Base-by-base conservation (phyloP, 768 basidiomycete genomes). In the Chalciporus piperatus region DNA sequence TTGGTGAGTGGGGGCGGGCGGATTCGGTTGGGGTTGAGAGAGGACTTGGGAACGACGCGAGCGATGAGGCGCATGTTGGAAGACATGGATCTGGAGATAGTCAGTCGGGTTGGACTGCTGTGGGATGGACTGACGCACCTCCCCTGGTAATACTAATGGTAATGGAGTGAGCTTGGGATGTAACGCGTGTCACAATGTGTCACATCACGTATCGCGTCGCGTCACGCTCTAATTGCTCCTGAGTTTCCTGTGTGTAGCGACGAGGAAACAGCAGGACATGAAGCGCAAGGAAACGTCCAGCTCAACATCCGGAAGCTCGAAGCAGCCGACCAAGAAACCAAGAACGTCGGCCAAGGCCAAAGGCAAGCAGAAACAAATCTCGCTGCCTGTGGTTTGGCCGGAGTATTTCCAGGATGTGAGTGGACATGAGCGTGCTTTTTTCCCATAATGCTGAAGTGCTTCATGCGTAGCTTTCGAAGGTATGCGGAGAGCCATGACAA, bases 321-420 rank as follows among this genome's bases (percentile, higher is more conserved):
- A 28, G 0, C 12, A 51, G 19, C 12, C 35, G 2, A 37, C 50
- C 9, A 69, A 69, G 43, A 65, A 54, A 47, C 38, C 27, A 19
- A 57, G 48, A 44, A 59, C 10, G 11, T 56, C 57, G 0, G 16
- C 42, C 22, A 56, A 47, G 27, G 33, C 38, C 4, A 58, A 68
- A 42, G 58, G 45, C 35, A 62, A 66, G 47, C 50, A 58, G n/a
- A 52, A 59, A 40, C 44, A 56, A 22, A 42, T 51, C 19, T 19
- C 22, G 33, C 25, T 43, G 2, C 16, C 51, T 25, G 41, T 54
- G 16, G 48, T 57, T 37, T 89, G 86, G 84, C 85, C 87, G 4
- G 76, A 80, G 23, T 78, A 89, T 61, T 88, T 89, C 53, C 71
- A 79, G 47, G 72, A 72, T 42, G 81, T 77, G 47, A 54, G 66